Percentiles rank a stretch among this genome's conserved stretches.
Evolutionary conservation across 441 rosid species (phyloP).

Genomic region (Pelargonium fulgidum): DNA sequence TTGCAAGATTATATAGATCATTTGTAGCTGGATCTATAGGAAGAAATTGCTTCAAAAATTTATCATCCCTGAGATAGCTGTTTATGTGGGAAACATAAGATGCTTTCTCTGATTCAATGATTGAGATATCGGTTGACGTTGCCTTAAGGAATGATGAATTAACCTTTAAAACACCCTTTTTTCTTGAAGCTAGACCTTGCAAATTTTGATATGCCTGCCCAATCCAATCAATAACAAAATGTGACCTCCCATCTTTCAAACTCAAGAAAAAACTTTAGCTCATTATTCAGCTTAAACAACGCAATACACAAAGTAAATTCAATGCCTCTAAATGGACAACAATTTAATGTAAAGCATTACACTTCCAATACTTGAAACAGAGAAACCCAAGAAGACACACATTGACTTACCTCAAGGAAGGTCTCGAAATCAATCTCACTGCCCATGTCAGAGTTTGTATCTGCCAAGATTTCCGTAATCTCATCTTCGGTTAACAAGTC

Average conservation of each 20-base stretch:
- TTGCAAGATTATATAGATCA: conserved; percentile 52
- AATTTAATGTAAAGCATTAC: background rate
- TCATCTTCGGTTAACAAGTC: conserved; percentile 50
- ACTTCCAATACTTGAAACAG: background rate
- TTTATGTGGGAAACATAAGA: conserved; percentile 68
- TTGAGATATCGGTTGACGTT: conserved; percentile 45
- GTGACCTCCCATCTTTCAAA: conserved; percentile 6
- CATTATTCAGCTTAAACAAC: background rate
- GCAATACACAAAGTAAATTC: too few species aligned
- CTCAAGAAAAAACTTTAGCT: background rate
- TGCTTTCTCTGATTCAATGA: conserved; percentile 57
- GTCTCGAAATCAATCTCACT: conserved; percentile 52
- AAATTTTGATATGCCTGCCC: conserved; percentile 42
- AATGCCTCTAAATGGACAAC: too few species aligned
- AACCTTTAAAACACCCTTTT: conserved; percentile 45
- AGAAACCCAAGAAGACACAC: conserved; percentile 3
- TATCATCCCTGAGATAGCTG: conserved; percentile 57
- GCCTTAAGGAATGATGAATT: conserved; percentile 57
- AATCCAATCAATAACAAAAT: conserved; percentile 20
- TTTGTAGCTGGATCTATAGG: conserved; percentile 60
- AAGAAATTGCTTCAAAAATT: conserved; percentile 58
- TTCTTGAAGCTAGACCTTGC: conserved; percentile 46
- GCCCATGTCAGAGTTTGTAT: conserved; percentile 26
- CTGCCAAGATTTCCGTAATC: conserved; percentile 35
- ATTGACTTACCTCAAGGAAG: conserved; percentile 46